Conservation (phyloP, 1,284 basidiomycete genomes). For the Meira miltonrushii region DNA sequence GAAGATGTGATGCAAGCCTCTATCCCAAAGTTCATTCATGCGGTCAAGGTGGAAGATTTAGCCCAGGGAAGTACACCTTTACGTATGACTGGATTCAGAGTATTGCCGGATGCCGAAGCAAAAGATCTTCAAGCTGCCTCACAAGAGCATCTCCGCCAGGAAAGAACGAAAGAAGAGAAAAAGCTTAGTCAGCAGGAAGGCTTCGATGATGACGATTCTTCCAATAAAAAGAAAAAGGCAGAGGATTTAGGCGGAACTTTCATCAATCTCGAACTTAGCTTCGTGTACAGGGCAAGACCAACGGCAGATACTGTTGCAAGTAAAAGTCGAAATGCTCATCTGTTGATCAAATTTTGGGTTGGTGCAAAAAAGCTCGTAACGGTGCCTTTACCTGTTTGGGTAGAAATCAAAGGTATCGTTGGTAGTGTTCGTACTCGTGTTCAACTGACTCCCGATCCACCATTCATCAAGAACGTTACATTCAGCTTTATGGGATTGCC, state of each 20-base stretch:
- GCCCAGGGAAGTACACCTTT: slow-evolving; percentile 30
- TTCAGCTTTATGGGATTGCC: slow-evolving; percentile 34
- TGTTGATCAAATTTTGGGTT: slow-evolving; percentile 32
- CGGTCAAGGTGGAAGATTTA: slow-evolving; percentile 33
- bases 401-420: slow-evolving; percentile 35
- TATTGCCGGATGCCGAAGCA: slow-evolving; percentile 22
- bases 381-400: slow-evolving; percentile 34
- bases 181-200: slow-evolving; percentile 1
- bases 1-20: slow-evolving; percentile 40
- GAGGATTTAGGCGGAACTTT: slow-evolving; percentile 17
- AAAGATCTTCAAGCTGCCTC: slow-evolving; percentile 5
- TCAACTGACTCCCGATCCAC: slow-evolving; percentile 31
- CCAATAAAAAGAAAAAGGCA: background rate
- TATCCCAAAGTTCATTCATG: slow-evolving; percentile 28
- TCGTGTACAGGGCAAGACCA: slow-evolving; percentile 28
- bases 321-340: slow-evolving; percentile 26
- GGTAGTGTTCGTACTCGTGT: slow-evolving; percentile 24
- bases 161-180: slow-evolving; percentile 2
- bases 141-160: background rate
- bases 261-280: slow-evolving; percentile 30
- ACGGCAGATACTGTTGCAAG: slow-evolving; percentile 17
- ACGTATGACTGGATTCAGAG: slow-evolving; percentile 26
- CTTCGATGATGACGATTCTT: background rate
- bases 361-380: slow-evolving; percentile 23
- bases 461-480: slow-evolving; percentile 33